Conservation (phyloP, 1,139 yeast species). For the Lodderomyces beijingensis region DNA sequence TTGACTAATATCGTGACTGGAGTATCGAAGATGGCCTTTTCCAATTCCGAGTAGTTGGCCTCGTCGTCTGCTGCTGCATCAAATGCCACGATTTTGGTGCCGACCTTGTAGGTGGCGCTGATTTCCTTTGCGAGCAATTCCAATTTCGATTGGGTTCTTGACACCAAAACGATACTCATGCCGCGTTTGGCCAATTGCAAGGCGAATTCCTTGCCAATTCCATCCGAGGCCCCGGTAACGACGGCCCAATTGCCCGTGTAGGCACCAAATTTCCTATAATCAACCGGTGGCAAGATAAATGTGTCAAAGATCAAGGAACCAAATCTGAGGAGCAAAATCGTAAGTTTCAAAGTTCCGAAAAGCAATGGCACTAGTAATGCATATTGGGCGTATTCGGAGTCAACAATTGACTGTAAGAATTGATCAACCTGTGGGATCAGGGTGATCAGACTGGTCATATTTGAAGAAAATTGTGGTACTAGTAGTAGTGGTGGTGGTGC, state of each 20-base stretch:
- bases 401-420: slow-evolving; percentile 16
- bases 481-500: slow-evolving; percentile 1
- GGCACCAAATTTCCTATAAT: slow-evolving; percentile 67
- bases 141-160: slow-evolving; percentile 79
- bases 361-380: slow-evolving; percentile 33
- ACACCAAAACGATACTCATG: slow-evolving; percentile 74
- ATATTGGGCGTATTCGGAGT: slow-evolving; percentile 18
- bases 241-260: slow-evolving; percentile 74
- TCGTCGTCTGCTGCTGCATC: slow-evolving; percentile 65
- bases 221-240: slow-evolving; percentile 96
- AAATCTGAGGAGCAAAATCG: slow-evolving; percentile 35
- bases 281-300: slow-evolving; percentile 60
- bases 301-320: slow-evolving; percentile 49
- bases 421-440: slow-evolving; percentile 10
- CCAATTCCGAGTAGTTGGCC: slow-evolving; percentile 45
- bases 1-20: slow-evolving; percentile 76
- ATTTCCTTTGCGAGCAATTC: slow-evolving; percentile 64
- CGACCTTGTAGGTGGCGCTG: slow-evolving; percentile 52
- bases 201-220: slow-evolving; percentile 92
- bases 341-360: slow-evolving; percentile 50
- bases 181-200: slow-evolving; percentile 81
- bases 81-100: slow-evolving; percentile 66
- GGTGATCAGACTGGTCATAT: too few species aligned
- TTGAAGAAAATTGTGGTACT: not conserved
- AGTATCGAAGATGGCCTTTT: slow-evolving; percentile 44